phyloP scores from a whole-genome alignment of 2,329 filamentous ascomycete genomes.

The Penicillium decumbens region DNA sequence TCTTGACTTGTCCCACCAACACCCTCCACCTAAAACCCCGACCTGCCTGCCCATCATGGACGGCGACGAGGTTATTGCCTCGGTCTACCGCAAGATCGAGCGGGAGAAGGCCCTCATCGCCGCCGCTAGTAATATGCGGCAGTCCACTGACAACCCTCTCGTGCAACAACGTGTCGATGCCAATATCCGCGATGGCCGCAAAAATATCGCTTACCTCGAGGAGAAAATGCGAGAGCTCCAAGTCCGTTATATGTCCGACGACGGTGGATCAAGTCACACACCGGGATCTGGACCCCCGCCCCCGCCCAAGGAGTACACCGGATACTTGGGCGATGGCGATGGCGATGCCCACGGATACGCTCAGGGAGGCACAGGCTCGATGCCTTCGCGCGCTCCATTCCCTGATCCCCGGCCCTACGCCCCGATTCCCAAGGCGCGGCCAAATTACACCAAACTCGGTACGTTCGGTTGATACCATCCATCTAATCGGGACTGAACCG shows the following conservation, averaged over 20 bases:
- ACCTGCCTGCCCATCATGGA: constrained; percentile 47
- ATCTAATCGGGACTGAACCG: background rate
- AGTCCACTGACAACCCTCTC: constrained; percentile 87
- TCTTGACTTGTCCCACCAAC: constrained; percentile 10
- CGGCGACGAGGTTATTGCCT: constrained; percentile 62
- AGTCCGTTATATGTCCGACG: constrained; percentile 63
- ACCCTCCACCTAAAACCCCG: constrained; percentile 2
- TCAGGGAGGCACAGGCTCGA: constrained; percentile 63
- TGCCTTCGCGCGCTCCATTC: constrained; percentile 77
- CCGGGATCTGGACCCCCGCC: constrained; percentile 54
- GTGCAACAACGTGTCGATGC: constrained; percentile 87
- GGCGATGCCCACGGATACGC: constrained; percentile 53
- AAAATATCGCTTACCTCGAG: constrained; percentile 94
- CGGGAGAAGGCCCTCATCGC: constrained; percentile 92
- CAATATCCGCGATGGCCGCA: constrained; percentile 86
- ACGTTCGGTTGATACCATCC: constrained; percentile 31
- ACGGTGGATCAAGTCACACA: constrained; percentile 43
- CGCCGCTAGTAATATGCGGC: constrained; percentile 89
- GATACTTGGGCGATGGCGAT: constrained; percentile 50
- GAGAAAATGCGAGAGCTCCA: constrained; percentile 84
- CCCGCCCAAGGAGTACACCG: constrained; percentile 66
- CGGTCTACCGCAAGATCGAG: constrained; percentile 95
- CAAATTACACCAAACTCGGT: constrained; percentile 97
- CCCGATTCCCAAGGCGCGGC: constrained; percentile 66
- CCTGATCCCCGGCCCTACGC: constrained; percentile 65